Base-by-base conservation (phyloP, 148 eudicot genomes). In the Talinum fruticosum region DNA sequence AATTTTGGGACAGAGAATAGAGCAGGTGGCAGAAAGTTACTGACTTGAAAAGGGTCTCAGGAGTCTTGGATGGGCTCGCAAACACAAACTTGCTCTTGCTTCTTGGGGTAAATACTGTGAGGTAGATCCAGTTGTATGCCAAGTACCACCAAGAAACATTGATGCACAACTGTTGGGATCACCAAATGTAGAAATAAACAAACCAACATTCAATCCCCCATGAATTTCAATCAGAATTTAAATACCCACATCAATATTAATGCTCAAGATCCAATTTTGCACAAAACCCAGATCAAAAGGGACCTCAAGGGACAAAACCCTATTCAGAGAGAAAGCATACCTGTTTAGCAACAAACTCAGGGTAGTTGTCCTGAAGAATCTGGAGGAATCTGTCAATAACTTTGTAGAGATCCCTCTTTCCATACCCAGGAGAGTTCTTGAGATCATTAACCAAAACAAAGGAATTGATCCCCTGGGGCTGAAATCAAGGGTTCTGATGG, bases 71-170 rank as follows among this genome's bases (percentile, higher is more conserved):
- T 33, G 96, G 87, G 76, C 96, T 82, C 14, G 97, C 86, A 80
- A 91, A 87, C 38, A 91, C 90, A 77, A 91, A 91, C 84, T 91
- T 91, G 97, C 97, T 91, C 85, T 88, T 91, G 74, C 90, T 91
- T 75, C 97, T 85, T 75, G 90, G 96, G 7, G 93, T 84, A 35
- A 91, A 83, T 62, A 91, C 89, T 15, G 90, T 88, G 62, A 87
- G 71, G 79, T 89, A 88, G 80, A 91, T 84, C 80, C 85, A 84
- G 78, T 88, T 84, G 80, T 87, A 87, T 21, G 93, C 97, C 82
- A 91, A 75, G 66, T 90, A 88, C 97, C 97, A 91, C 97, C 93
- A 91, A 13, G 97, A 91, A 15, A 88, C 89, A 82, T 91, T 91
- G 84, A 90, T 87, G 87, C 91, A 90, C 84, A 91, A 84, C 97